Conservation (phyloP, 495 filamentous ascomycete genomes). For the Aspergillus asperescens region DNA sequence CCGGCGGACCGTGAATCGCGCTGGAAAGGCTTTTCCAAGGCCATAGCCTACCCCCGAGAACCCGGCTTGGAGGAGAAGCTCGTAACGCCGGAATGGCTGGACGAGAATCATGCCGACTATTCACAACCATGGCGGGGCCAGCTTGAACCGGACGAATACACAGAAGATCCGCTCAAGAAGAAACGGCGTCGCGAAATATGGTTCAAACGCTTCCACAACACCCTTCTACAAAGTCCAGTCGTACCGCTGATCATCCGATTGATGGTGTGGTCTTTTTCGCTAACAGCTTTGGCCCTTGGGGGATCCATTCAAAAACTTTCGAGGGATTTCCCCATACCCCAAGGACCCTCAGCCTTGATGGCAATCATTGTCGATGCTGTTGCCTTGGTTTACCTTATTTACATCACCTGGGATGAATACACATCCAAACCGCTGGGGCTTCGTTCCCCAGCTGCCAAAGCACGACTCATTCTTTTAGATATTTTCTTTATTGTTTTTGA, state of each 20-base stretch:
- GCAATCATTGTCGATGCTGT: constrained; percentile 86
- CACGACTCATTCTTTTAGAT: constrained; percentile 82
- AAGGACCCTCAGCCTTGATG: constrained; percentile 75
- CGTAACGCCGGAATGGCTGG: constrained; percentile 56
- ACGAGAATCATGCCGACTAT: constrained; percentile 51
- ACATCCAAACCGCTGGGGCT: constrained; percentile 87
- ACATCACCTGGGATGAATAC: constrained; percentile 96
- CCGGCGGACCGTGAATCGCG: constrained; percentile 43
- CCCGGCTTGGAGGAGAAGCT: constrained; percentile 41
- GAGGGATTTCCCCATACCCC: constrained; percentile 37
- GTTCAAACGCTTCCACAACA: constrained; percentile 51
- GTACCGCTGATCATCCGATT: constrained; percentile 80
- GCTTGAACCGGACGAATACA: constrained; percentile 32
- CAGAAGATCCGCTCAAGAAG: constrained; percentile 43
- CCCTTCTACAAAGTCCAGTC: constrained; percentile 70
- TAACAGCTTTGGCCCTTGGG: constrained; percentile 74
- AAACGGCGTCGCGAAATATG: constrained; percentile 46
- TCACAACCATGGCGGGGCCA: constrained; percentile 53
- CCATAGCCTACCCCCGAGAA: constrained; percentile 50
- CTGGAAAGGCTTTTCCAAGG: constrained; percentile 56
- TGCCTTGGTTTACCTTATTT: constrained; percentile 81
- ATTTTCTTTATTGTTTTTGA: constrained; percentile 96
- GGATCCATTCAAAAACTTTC: constrained; percentile 65
- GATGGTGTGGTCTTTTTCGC: constrained; percentile 75
- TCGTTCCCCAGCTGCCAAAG: constrained; percentile 74